Evolutionary conservation across 495 filamentous ascomycete genomes (phyloP), one percentile per base, ranked within the genome.

Genomic region (Penicillium antarcticum): DNA sequence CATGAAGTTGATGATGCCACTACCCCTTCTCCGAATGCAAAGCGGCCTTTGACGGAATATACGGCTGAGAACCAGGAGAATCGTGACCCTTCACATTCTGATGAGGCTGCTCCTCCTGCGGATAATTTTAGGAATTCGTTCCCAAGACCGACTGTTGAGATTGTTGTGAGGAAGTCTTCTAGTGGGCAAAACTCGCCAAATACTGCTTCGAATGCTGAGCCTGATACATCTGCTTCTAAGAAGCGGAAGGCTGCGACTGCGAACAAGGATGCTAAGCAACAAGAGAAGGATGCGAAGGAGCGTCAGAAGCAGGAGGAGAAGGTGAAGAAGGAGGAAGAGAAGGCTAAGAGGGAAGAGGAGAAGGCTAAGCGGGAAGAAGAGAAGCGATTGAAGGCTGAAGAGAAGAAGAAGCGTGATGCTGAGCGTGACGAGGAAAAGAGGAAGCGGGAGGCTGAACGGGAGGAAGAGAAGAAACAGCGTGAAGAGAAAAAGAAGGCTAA

Each of bases 401-500:
- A 73, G 43, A 79, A 71, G 47, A 74, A 75, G 24, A 74, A 71
- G 34, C 65, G 65, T 32, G 70, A 72, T 37, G 67, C 59, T 9
- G 67, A 65, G 29, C 71, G 71, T 19, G 75, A 77, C 44, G 74
- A 82, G 18, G 81, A 86, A 56, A 73, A 62, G 57, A 57, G 54
- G 1, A 37, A 40, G 43, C 70, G 50, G 53, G 67, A 62, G 1
- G 36, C 29, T 5, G 24, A 49, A 34, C 47, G 47, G 6, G 47
- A 49, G 31, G 62, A 58, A 23, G 57, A 59, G 56, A 67, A 52
- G 61, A 74, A 57, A 64, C 71, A 62, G 50, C 65, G 66, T 5
- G 71, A 67, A 55, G 69, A 67, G 75, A 80, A 77, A 71, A 81
- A 45, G 76, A 87, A 67, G 57, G 77, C 77, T 18, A 85, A 78